Percentiles rank a stretch among this genome's conserved stretches.
These are phyloP conservation scores for Yamadazyma sp. DNA, from an alignment of 1,139 yeast species.

Conservation along the genomic window DNA sequence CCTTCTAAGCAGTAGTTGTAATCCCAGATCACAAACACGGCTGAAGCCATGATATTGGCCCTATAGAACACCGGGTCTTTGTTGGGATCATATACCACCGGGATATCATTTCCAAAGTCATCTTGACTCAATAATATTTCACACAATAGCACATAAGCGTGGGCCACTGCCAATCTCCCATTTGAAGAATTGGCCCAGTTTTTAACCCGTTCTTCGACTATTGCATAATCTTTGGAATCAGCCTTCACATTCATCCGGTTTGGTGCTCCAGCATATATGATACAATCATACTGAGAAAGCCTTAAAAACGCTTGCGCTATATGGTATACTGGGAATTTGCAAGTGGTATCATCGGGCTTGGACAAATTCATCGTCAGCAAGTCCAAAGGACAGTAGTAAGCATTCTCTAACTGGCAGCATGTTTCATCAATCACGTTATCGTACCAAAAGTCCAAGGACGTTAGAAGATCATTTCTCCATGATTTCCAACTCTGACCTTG, in stretches of 20 bases:
- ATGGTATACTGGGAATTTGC: constrained; percentile 57
- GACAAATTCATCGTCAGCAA: constrained; percentile 6
- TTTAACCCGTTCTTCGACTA: constrained; percentile 46
- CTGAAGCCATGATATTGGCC: constrained; percentile 53
- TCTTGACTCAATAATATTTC: constrained; percentile 53
- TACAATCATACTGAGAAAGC: constrained; percentile 68
- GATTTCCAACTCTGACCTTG: constrained; percentile 29
- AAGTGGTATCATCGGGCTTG: constrained; percentile 31
- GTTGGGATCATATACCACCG: constrained; percentile 42
- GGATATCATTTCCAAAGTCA: constrained; percentile 20
- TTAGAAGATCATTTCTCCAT: constrained; percentile 61
- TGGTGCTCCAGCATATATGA: constrained; percentile 74
- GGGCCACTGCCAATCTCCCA: constrained; percentile 43
- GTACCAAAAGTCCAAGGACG: constrained; percentile 61
- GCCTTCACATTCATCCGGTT: constrained; percentile 71
- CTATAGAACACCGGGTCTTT: constrained; percentile 55
- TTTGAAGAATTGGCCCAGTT: constrained; percentile 39
- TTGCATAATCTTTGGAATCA: constrained; percentile 44
- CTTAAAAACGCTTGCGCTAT: constrained; percentile 64
- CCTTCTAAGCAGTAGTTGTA: constrained; percentile 54
- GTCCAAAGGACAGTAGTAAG: constrained; percentile 16
- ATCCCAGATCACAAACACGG: constrained; percentile 57
- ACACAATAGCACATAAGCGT: constrained; percentile 56
- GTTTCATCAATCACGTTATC: constrained; percentile 26
- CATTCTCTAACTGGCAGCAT: constrained; percentile 27